Percentiles rank a stretch among this genome's conserved stretches.
Evolutionary conservation across 495 filamentous ascomycete species (phyloP).

Genomic region (Elaphomyces granulatus): DNA sequence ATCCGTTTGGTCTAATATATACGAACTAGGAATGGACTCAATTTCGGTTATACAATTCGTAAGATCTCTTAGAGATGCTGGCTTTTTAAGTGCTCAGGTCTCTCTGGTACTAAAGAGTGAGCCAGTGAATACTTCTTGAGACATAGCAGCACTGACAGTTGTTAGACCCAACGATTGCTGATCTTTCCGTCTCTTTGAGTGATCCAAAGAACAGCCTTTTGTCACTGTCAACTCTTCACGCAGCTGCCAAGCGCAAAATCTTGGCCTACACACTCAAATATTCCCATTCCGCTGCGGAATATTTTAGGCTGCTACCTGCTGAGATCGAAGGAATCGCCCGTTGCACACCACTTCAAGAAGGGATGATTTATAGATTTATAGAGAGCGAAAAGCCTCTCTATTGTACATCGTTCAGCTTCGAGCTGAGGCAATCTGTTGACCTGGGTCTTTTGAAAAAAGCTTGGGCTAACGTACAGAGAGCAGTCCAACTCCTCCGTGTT

Average conservation of each 20-base stretch:
- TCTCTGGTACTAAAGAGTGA: slow-evolving; percentile 50
- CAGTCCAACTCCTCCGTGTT: slow-evolving; percentile 48
- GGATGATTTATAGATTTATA: slow-evolving; percentile 58
- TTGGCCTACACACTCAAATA: slow-evolving; percentile 43
- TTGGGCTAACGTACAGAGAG: slow-evolving; percentile 33
- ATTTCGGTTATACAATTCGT: slow-evolving; percentile 59
- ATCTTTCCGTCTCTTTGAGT: slow-evolving; percentile 31
- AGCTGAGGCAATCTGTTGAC: slow-evolving; percentile 29
- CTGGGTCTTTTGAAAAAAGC: slow-evolving; percentile 29
- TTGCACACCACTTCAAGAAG: slow-evolving; percentile 67
- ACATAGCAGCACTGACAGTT: slow-evolving; percentile 6
- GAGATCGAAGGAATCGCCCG: slow-evolving; percentile 58
- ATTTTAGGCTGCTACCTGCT: slow-evolving; percentile 25
- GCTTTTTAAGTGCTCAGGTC: slow-evolving; percentile 42
- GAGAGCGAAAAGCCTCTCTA: slow-evolving; percentile 42
- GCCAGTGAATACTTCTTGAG: slow-evolving; percentile 4
- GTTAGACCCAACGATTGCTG: slow-evolving; percentile 36
- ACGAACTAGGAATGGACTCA: slow-evolving; percentile 71
- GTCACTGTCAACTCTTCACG: slow-evolving; percentile 16
- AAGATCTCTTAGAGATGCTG: slow-evolving; percentile 33
- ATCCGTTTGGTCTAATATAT: slow-evolving; percentile 46
- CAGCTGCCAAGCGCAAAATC: slow-evolving; percentile 38
- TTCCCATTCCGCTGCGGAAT: slow-evolving; percentile 29
- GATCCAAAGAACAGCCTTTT: slow-evolving; percentile 3
- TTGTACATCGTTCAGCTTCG: slow-evolving; percentile 53